Conservation (phyloP, 1,284 basidiomycete genomes). For the Phylloboletellus chloephorus region DNA sequence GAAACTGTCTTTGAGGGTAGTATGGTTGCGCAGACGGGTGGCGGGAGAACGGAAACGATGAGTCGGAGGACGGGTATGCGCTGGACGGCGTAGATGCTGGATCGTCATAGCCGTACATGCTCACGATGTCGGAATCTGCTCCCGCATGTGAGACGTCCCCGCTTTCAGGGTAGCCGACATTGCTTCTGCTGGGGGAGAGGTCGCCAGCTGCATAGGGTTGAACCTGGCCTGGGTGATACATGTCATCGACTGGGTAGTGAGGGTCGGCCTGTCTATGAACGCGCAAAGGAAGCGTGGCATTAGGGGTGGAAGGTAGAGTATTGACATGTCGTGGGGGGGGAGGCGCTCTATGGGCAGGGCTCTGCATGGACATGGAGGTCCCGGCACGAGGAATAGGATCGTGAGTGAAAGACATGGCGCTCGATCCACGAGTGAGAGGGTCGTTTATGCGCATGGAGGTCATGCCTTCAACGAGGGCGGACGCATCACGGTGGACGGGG, state of each 20-base stretch:
- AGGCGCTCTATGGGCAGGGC: conserved; percentile 16
- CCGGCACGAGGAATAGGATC: conserved; percentile 30
- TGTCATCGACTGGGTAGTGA: conserved; percentile 23
- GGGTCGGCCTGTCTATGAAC: conserved; percentile 16
- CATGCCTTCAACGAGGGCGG: conserved; percentile 26
- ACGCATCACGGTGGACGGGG: conserved; percentile 18
- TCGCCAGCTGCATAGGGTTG: conserved; percentile 10
- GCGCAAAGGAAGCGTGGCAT: conserved; percentile 15
- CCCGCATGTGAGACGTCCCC: conserved; percentile 12
- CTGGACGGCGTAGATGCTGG: conserved; percentile 19
- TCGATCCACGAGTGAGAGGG: conserved; percentile 19
- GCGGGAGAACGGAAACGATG: conserved; percentile 17
- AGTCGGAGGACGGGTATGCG: conserved; percentile 24
- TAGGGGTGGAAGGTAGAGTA: conserved; percentile 20
- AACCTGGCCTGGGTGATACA: conserved; percentile 15
- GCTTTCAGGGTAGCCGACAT: conserved; percentile 16
- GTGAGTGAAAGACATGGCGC: conserved; percentile 18
- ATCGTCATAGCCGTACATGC: conserved; percentile 37
- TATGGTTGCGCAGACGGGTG: conserved; percentile 21
- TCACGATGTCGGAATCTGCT: conserved; percentile 23
- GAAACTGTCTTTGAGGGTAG: conserved; percentile 27
- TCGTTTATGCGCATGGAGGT: conserved; percentile 28
- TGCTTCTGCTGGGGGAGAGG: conserved; percentile 16
- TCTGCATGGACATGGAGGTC: conserved; percentile 32
- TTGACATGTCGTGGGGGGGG: conserved; percentile 24